These are phyloP conservation scores for Leucogyrophana mollusca DNA, from an alignment of 768 basidiomycete genomes.

Conservation along the genomic window DNA sequence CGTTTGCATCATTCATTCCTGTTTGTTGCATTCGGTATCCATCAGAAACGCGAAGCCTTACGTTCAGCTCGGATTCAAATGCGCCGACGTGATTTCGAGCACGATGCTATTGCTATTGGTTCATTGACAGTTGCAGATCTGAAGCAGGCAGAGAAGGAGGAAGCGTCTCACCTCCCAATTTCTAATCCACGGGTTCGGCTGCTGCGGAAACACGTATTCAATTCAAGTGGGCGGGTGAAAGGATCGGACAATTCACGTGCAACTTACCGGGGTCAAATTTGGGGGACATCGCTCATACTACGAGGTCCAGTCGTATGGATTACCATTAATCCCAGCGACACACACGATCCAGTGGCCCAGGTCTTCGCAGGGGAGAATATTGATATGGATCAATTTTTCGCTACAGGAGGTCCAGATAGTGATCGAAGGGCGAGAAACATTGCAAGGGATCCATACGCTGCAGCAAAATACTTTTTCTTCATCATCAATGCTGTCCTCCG, in stretches of 20 bases:
- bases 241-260: constrained; percentile 33
- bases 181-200: constrained; percentile 24
- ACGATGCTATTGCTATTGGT: constrained; percentile 16
- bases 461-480: constrained; percentile 41
- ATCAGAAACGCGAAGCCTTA: constrained; percentile 25
- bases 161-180: constrained; percentile 16
- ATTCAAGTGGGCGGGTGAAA: constrained; percentile 18
- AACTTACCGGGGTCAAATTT: constrained; percentile 1
- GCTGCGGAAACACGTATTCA: constrained; percentile 24
- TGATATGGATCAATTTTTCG: constrained; percentile 37
- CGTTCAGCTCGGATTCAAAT: constrained; percentile 34
- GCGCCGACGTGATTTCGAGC: constrained; percentile 16
- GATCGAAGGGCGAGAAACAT: constrained; percentile 23
- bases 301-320: constrained; percentile 30
- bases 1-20: constrained; percentile 31
- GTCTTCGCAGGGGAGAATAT: constrained; percentile 42
- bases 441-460: constrained; percentile 38
- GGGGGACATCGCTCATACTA: not conserved
- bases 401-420: constrained; percentile 19
- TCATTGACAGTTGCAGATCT: constrained; percentile 29
- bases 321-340: constrained; percentile 42
- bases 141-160: constrained; percentile 33
- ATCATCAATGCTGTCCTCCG: constrained; percentile 30
- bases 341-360: constrained; percentile 43
- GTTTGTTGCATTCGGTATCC: constrained; percentile 30